Conservation (phyloP, 1,284 basidiomycete genomes). For the Sanghuangporus sanghuang region DNA sequence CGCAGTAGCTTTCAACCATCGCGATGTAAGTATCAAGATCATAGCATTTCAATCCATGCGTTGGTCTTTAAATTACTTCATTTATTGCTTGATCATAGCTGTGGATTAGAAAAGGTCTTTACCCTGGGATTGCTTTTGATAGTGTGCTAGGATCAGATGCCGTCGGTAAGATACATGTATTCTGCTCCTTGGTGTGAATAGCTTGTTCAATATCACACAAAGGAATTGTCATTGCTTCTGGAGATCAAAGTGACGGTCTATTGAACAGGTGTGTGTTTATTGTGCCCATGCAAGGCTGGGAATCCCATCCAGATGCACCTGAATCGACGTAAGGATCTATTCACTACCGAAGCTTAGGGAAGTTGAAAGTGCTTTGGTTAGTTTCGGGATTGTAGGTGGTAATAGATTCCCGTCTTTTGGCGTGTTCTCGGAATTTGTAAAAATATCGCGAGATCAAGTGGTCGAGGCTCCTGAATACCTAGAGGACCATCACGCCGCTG, state of each 20-base stretch:
- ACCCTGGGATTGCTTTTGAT: slow-evolving; percentile 60
- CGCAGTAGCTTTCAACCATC: slow-evolving; percentile 75
- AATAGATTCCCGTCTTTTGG: slow-evolving; percentile 49
- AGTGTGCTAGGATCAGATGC: slow-evolving; percentile 70
- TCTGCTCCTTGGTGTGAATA: background rate
- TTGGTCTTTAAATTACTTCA: background rate
- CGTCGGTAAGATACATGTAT: slow-evolving; percentile 42
- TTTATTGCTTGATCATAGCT: slow-evolving; percentile 36
- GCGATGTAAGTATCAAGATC: slow-evolving; percentile 52
- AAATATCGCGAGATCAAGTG: slow-evolving; percentile 66
- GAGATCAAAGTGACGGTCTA: slow-evolving; percentile 47
- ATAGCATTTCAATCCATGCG: background rate
- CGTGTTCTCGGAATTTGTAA: slow-evolving; percentile 75
- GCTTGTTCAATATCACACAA: background rate
- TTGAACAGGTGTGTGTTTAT: slow-evolving; percentile 70
- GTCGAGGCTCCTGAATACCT: slow-evolving; percentile 67
- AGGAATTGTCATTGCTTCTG: slow-evolving; percentile 62
- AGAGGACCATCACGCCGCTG: slow-evolving; percentile 63
- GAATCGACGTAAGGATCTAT: slow-evolving; percentile 34
- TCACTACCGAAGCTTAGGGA: slow-evolving; percentile 6
- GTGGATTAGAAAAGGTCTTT: slow-evolving; percentile 69
- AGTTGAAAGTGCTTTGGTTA: slow-evolving; percentile 21
- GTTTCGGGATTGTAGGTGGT: slow-evolving; percentile 60
- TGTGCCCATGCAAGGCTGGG: slow-evolving; percentile 73
- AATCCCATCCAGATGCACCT: slow-evolving; percentile 53